Evolutionary conservation across 2,329 filamentous ascomycete genomes (phyloP).

Genomic region (Nemania diffusa): DNA sequence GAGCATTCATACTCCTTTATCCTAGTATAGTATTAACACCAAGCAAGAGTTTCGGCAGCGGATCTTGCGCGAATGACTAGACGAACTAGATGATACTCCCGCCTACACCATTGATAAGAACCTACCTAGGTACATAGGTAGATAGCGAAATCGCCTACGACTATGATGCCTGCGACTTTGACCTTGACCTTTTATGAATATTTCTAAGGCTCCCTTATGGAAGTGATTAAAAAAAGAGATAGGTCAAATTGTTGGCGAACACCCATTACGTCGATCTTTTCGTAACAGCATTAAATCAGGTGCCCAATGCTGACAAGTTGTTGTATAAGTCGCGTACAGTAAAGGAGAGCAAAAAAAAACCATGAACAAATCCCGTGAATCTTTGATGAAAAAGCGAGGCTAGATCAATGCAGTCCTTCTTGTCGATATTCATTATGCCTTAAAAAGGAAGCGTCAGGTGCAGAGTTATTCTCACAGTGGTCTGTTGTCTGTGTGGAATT

Average conservation of each 20-base stretch:
- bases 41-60: too few relatives aligned
- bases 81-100: too few relatives aligned
- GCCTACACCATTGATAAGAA: too few relatives aligned
- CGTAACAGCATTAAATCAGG: not conserved
- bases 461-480: not conserved
- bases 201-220: not conserved
- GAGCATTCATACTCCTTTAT: not conserved
- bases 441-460: not conserved
- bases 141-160: too few relatives aligned
- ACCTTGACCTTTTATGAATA: not conserved
- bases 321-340: slow-evolving; percentile 1
- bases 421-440: not conserved
- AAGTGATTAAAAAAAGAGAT: not conserved
- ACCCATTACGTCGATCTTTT: not conserved
- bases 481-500: not conserved
- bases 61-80: too few relatives aligned
- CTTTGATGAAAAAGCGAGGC: not conserved
- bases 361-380: not conserved
- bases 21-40: too few relatives aligned
- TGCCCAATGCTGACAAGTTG: not conserved
- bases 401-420: not conserved
- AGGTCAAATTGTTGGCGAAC: not conserved
- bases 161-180: too few relatives aligned
- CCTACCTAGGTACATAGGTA: too few relatives aligned
- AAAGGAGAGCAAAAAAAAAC: not conserved